Percentiles rank a stretch among this genome's conserved stretches.
Evolutionary conservation across 495 filamentous ascomycete species (phyloP).

Genomic region (Xylaria intraflava): DNA sequence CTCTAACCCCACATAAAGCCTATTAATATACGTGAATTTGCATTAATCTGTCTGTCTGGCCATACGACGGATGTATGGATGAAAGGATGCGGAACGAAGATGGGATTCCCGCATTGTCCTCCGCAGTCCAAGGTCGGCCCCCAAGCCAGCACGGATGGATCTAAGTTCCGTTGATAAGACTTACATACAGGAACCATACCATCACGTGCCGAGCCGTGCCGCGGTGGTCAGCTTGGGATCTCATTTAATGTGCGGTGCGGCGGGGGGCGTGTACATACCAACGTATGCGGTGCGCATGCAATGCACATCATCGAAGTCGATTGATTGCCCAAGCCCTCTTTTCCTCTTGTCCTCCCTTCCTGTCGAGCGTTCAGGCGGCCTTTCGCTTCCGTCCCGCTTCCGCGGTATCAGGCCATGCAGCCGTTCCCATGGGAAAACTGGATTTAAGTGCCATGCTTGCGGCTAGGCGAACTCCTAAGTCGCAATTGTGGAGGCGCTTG

Average conservation of each 20-base stretch:
- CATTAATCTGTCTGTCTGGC: too few species aligned
- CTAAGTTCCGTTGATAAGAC: background rate
- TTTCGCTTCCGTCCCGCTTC: background rate
- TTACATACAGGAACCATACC: slow-evolving; percentile 2
- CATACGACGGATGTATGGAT: too few species aligned
- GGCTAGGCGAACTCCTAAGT: too few species aligned
- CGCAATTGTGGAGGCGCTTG: too few species aligned
- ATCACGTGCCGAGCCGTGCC: slow-evolving; percentile 8
- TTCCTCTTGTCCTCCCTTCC: too few species aligned
- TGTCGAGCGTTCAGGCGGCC: background rate
- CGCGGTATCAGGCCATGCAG: background rate
- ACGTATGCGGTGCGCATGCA: too few species aligned
- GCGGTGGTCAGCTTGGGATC: background rate
- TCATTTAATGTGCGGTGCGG: background rate
- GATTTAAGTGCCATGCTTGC: too few species aligned
- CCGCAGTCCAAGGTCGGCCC: background rate
- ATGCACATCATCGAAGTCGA: too few species aligned
- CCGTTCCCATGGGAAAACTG: background rate
- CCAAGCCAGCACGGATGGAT: background rate
- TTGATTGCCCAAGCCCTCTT: background rate
- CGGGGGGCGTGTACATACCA: background rate
- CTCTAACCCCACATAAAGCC: too few species aligned
- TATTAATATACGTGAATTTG: too few species aligned
- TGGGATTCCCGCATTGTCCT: too few species aligned
- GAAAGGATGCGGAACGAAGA: too few species aligned